A percentile compares a stretch with the other conserved stretches of the same genome.
Conservation (phyloP, 1,284 basidiomycete genomes). For the Fomitopsis betulina region DNA sequence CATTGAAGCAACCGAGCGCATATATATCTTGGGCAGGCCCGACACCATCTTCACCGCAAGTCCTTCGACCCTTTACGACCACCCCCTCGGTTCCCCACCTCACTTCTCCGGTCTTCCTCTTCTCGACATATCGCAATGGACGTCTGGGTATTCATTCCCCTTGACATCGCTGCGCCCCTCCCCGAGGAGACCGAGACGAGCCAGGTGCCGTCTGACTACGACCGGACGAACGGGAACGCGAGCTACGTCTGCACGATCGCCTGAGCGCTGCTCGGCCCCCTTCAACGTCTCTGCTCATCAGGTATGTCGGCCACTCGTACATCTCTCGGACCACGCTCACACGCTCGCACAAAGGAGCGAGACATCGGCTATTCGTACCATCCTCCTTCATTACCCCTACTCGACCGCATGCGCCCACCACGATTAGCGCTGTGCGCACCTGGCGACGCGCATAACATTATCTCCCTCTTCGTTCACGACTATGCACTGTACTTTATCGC, state of each 20-base stretch:
- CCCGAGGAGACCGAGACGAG: constrained; percentile 1
- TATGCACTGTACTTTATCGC: neutral
- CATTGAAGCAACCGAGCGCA: neutral
- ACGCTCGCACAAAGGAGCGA: neutral
- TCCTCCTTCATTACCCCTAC: neutral
- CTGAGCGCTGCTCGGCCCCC: neutral
- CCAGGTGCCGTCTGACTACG: constrained; percentile 1
- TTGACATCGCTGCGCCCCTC: neutral
- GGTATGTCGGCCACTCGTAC: neutral
- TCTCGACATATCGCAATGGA: constrained; percentile 1
- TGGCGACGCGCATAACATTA: constrained; percentile 1
- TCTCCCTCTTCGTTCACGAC: neutral
- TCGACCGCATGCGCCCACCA: neutral
- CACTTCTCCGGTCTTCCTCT: neutral
- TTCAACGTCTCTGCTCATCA: neutral
- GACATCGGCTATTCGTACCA: neutral
- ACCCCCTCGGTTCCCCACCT: neutral
- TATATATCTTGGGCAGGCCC: neutral
- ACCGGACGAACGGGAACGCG: neutral
- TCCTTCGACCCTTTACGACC: neutral
- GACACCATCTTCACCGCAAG: neutral
- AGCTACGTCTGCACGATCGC: neutral
- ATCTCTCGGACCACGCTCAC: neutral
- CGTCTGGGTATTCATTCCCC: neutral
- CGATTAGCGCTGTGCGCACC: constrained; percentile 1